Evolutionary conservation across 2,329 filamentous ascomycete species (phyloP).

Genomic region (Paecilomyces formosus): DNA sequence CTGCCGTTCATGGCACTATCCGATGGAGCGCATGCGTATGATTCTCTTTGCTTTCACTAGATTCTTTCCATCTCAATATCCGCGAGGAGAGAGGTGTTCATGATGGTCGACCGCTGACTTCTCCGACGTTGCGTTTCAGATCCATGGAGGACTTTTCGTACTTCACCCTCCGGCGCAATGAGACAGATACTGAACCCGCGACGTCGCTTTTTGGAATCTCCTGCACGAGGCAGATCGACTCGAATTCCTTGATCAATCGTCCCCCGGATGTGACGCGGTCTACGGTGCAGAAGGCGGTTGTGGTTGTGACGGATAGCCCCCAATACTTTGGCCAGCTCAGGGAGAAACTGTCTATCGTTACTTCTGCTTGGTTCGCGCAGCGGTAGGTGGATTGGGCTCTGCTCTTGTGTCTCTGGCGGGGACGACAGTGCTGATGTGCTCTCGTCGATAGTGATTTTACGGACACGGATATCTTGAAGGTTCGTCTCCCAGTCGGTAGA

Average conservation of each 20-base stretch:
- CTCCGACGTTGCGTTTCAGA: slow-evolving; percentile 35
- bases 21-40: slow-evolving; percentile 88
- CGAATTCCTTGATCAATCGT: slow-evolving; percentile 66
- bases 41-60: too few species aligned
- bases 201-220: slow-evolving; percentile 93
- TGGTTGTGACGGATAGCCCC: slow-evolving; percentile 86
- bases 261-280: slow-evolving; percentile 90
- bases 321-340: slow-evolving; percentile 85
- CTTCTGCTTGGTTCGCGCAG: slow-evolving; percentile 93
- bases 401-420: too few species aligned
- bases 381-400: slow-evolving; percentile 38
- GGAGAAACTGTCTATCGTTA: slow-evolving; percentile 83
- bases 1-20: slow-evolving; percentile 95
- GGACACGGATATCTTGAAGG: slow-evolving; percentile 79
- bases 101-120: background rate
- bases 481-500: slow-evolving; percentile 12
- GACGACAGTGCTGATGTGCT: background rate
- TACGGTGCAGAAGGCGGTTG: slow-evolving; percentile 95
- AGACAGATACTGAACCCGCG: slow-evolving; percentile 42
- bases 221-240: slow-evolving; percentile 85
- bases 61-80: background rate
- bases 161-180: slow-evolving; percentile 71
- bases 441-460: slow-evolving; percentile 61
- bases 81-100: too few species aligned
- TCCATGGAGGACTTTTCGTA: slow-evolving; percentile 96